These are phyloP conservation scores for Didymella segeticola DNA, from an alignment of 2,329 filamentous ascomycete species.

Conservation along the genomic window DNA sequence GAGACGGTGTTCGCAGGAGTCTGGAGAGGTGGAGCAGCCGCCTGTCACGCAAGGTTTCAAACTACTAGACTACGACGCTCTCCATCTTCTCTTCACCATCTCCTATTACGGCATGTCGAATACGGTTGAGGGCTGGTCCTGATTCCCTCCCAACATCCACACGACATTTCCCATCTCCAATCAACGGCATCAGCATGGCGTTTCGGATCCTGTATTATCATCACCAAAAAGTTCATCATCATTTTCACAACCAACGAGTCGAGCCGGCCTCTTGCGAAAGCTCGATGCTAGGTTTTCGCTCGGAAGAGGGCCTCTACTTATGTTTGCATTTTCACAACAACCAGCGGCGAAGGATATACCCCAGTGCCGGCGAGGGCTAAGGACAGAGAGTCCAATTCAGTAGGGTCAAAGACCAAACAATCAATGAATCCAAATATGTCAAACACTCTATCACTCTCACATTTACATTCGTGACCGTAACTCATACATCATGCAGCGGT, in stretches of 20 bases:
- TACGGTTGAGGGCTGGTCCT: constrained; percentile 47
- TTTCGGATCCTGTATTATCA: constrained; percentile 20
- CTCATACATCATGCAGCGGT: too few species aligned
- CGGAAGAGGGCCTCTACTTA: constrained; percentile 39
- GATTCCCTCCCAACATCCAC: constrained; percentile 42
- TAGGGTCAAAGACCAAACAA: constrained; percentile 14
- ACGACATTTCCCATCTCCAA: constrained; percentile 4
- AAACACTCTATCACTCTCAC: too few species aligned
- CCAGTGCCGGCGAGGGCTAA: constrained; percentile 40
- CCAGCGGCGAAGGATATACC: constrained; percentile 47
- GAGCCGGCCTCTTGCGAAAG: constrained; percentile 17
- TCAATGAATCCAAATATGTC: constrained; percentile 11
- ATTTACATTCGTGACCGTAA: background rate
- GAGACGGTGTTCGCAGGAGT: constrained; percentile 39
- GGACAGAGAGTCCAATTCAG: constrained; percentile 20
- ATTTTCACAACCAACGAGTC: constrained; percentile 43
- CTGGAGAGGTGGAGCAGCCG: constrained; percentile 48
- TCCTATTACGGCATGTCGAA: constrained; percentile 15
- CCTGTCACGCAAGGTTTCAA: constrained; percentile 44
- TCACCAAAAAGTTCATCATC: constrained; percentile 26
- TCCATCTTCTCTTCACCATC: constrained; percentile 13
- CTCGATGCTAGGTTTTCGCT: constrained; percentile 22
- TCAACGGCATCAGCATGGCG: constrained; percentile 33
- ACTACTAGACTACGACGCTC: constrained; percentile 25
- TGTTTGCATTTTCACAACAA: constrained; percentile 38